These are phyloP conservation scores for Fagus crenata DNA, from an alignment of 306 rosid genomes.

Conservation along the genomic window DNA sequence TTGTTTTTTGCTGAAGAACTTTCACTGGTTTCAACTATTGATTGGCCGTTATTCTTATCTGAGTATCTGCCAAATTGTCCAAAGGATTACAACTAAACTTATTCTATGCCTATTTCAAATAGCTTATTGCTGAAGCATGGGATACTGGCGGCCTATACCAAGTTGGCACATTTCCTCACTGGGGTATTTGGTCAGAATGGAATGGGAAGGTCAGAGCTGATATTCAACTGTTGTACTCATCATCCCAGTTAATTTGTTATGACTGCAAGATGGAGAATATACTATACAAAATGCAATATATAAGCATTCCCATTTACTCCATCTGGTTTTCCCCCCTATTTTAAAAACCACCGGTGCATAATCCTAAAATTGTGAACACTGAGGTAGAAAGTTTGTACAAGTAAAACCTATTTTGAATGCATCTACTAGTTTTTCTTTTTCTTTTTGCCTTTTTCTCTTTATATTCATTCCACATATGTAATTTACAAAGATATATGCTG, in stretches of 20 bases:
- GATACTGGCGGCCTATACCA: slow-evolving; percentile 96
- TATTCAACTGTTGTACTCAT: slow-evolving; percentile 23
- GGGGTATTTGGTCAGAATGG: slow-evolving; percentile 99
- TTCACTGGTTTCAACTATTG: not conserved
- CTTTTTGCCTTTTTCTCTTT: too few relatives aligned
- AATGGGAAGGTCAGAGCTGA: slow-evolving; percentile 84
- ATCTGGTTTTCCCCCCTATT: too few relatives aligned
- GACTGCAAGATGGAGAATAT: not conserved
- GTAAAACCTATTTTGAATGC: too few relatives aligned
- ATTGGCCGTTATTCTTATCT: slow-evolving; percentile 22
- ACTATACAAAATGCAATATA: too few relatives aligned
- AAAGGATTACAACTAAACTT: slow-evolving; percentile 7
- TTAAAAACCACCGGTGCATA: too few relatives aligned
- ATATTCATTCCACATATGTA: not conserved
- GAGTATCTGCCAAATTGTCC: not conserved
- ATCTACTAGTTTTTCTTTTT: too few relatives aligned
- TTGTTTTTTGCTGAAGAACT: not conserved
- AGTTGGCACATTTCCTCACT: slow-evolving; percentile 93
- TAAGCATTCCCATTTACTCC: too few relatives aligned
- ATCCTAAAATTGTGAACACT: too few relatives aligned
- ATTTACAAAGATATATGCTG: not conserved
- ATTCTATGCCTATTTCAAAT: slow-evolving; percentile 33
- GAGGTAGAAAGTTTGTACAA: too few relatives aligned
- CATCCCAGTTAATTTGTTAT: slow-evolving; percentile 14
- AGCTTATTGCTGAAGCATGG: slow-evolving; percentile 99